Percentiles rank a stretch among this genome's conserved stretches.
These are phyloP conservation scores for Aspergillus sp. DNA, from an alignment of 2,329 filamentous ascomycete genomes.

Conservation along the genomic window DNA sequence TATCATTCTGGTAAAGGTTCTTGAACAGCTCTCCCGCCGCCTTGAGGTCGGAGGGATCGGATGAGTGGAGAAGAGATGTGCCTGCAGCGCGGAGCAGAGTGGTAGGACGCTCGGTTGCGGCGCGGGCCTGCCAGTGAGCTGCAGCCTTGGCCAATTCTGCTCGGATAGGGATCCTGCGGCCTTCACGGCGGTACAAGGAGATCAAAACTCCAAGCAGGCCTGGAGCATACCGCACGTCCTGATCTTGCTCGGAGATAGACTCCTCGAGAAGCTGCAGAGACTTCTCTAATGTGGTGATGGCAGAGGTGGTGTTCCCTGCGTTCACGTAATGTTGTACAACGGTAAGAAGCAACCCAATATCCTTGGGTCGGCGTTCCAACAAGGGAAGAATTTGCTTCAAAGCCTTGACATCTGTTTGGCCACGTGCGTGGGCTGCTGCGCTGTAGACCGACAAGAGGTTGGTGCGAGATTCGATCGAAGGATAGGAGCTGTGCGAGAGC, in stretches of 20 bases:
- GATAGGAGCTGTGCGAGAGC: slow-evolving; percentile 42
- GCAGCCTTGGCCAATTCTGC: slow-evolving; percentile 72
- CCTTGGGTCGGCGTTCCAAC: slow-evolving; percentile 66
- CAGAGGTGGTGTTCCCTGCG: slow-evolving; percentile 63
- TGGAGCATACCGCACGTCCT: slow-evolving; percentile 71
- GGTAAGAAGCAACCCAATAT: slow-evolving; percentile 73
- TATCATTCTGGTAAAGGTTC: slow-evolving; percentile 60
- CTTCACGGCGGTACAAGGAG: slow-evolving; percentile 69
- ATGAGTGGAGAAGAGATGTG: slow-evolving; percentile 71
- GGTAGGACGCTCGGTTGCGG: slow-evolving; percentile 42
- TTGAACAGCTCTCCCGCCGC: slow-evolving; percentile 74
- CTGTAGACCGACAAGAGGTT: slow-evolving; percentile 58
- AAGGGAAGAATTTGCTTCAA: slow-evolving; percentile 63
- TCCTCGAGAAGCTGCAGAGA: slow-evolving; percentile 68
- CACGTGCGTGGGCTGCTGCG: slow-evolving; percentile 62
- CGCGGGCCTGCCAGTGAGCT: slow-evolving; percentile 67
- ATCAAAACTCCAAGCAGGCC: slow-evolving; percentile 76
- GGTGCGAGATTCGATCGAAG: slow-evolving; percentile 45
- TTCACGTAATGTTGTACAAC: slow-evolving; percentile 74
- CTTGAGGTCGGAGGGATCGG: slow-evolving; percentile 59
- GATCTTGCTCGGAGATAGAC: slow-evolving; percentile 48
- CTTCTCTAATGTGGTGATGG: slow-evolving; percentile 65
- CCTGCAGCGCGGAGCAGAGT: slow-evolving; percentile 75
- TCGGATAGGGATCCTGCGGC: slow-evolving; percentile 65
- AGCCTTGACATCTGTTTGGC: slow-evolving; percentile 57